These are phyloP conservation scores for Bipolaris cookei DNA, from an alignment of 2,329 filamentous ascomycete species.

Conservation along the genomic window DNA sequence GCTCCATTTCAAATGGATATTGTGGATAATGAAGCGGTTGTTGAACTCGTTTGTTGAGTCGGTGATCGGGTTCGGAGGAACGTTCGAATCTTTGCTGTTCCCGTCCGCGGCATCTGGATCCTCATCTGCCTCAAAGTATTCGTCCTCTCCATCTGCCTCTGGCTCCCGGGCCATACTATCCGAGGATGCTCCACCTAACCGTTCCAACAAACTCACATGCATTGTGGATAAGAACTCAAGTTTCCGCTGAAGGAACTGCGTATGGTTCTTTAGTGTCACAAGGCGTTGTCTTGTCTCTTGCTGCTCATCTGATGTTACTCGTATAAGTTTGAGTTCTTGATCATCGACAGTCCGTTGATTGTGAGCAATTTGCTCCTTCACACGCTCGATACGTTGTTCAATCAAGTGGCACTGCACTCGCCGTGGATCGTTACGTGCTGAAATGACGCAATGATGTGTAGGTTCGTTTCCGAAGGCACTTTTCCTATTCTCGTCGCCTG, in stretches of 20 bases:
- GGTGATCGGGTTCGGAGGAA: constrained; percentile 65
- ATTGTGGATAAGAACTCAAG: constrained; percentile 65
- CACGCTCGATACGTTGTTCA: constrained; percentile 75
- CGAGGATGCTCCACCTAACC: constrained; percentile 65
- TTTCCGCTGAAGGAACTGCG: constrained; percentile 63
- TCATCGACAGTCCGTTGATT: constrained; percentile 77
- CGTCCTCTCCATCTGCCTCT: constrained; percentile 53
- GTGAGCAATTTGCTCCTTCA: constrained; percentile 77
- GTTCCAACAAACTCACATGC: constrained; percentile 63
- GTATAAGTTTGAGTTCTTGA: constrained; percentile 69
- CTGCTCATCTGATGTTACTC: constrained; percentile 61
- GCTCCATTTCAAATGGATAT: constrained; percentile 98
- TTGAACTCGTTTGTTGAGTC: constrained; percentile 95
- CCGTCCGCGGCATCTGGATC: constrained; percentile 58
- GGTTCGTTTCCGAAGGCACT: constrained; percentile 93
- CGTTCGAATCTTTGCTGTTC: constrained; percentile 62
- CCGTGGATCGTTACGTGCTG: constrained; percentile 73
- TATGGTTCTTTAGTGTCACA: constrained; percentile 62
- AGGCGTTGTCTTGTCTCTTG: constrained; percentile 62
- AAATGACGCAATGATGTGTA: constrained; percentile 96
- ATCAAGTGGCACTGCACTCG: constrained; percentile 87
- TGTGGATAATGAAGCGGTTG: constrained; percentile 97
- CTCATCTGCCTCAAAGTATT: constrained; percentile 59
- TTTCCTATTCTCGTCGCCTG: constrained; percentile 78
- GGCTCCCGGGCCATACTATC: constrained; percentile 53